Conservation (phyloP, 805 yeast species). For the Kazachstania kunashirensis region DNA sequence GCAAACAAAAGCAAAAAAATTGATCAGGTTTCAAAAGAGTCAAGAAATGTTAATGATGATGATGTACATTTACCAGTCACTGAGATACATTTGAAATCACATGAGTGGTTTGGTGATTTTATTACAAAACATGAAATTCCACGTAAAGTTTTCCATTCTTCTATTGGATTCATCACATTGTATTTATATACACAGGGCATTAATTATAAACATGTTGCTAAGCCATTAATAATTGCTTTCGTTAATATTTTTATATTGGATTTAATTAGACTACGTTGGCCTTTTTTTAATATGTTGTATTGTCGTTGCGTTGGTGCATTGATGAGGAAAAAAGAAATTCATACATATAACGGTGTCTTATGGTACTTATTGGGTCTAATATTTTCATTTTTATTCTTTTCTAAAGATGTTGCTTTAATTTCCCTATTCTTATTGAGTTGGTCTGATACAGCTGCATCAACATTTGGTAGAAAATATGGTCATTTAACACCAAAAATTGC, state of each 20-base stretch:
- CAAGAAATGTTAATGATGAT: slow-evolving; percentile 7
- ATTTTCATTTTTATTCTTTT: slow-evolving; percentile 56
- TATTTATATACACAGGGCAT: slow-evolving; percentile 58
- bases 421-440: slow-evolving; percentile 78
- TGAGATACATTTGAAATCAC: slow-evolving; percentile 31
- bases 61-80: slow-evolving; percentile 26
- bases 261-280: slow-evolving; percentile 50
- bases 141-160: slow-evolving; percentile 78
- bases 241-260: slow-evolving; percentile 53
- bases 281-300: slow-evolving; percentile 54
- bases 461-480: slow-evolving; percentile 82
- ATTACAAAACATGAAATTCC: slow-evolving; percentile 79
- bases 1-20: not conserved
- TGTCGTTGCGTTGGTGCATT: slow-evolving; percentile 64
- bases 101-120: slow-evolving; percentile 40
- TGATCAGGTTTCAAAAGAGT: not conserved
- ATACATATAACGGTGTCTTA: slow-evolving; percentile 70
- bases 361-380: slow-evolving; percentile 78
- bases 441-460: slow-evolving; percentile 97
- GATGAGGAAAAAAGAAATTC: slow-evolving; percentile 75
- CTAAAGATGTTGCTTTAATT: slow-evolving; percentile 74
- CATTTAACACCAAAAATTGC: slow-evolving; percentile 70
- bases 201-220: slow-evolving; percentile 45
- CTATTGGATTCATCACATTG: slow-evolving; percentile 76
- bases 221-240: slow-evolving; percentile 50